Evolutionary conservation across 2,329 filamentous ascomycete species (phyloP).

Genomic region (Myriosclerotinia curreyana): DNA sequence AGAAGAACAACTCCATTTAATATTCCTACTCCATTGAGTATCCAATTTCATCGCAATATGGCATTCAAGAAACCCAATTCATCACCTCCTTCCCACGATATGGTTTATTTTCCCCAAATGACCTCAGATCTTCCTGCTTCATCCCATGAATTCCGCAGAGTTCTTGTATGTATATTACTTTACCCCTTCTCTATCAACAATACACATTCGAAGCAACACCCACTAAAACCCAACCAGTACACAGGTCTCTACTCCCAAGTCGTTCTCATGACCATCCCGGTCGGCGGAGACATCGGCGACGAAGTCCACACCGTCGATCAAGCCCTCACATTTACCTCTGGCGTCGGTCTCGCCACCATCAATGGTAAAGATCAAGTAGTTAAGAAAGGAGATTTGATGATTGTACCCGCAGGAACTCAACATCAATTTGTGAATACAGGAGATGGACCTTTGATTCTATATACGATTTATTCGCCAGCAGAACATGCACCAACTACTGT

Average conservation of each 20-base stretch:
- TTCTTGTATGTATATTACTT: constrained; percentile 42
- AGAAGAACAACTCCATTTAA: constrained; percentile 1
- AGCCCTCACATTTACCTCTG: constrained; percentile 61
- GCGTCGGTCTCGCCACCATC: constrained; percentile 56
- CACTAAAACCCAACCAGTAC: constrained; percentile 38
- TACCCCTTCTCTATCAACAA: background rate
- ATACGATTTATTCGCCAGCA: constrained; percentile 61
- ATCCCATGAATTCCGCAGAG: constrained; percentile 58
- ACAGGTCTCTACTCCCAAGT: constrained; percentile 62
- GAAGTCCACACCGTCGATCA: constrained; percentile 66
- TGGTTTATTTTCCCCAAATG: constrained; percentile 60
- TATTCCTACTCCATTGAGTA: background rate
- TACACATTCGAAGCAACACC: too few relatives aligned
- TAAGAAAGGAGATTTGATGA: constrained; percentile 43
- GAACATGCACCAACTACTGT: constrained; percentile 59
- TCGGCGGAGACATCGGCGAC: constrained; percentile 63
- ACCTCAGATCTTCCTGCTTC: constrained; percentile 51
- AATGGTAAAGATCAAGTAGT: constrained; percentile 55
- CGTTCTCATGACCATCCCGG: constrained; percentile 62
- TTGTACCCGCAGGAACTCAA: constrained; percentile 63
- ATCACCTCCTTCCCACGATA: constrained; percentile 49
- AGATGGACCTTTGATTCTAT: constrained; percentile 55
- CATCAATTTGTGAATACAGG: constrained; percentile 65
- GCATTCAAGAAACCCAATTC: constrained; percentile 27
- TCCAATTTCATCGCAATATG: constrained; percentile 27